These are phyloP conservation scores for Fusarium stilboides DNA, from an alignment of 2,329 filamentous ascomycete species.

Conservation along the genomic window DNA sequence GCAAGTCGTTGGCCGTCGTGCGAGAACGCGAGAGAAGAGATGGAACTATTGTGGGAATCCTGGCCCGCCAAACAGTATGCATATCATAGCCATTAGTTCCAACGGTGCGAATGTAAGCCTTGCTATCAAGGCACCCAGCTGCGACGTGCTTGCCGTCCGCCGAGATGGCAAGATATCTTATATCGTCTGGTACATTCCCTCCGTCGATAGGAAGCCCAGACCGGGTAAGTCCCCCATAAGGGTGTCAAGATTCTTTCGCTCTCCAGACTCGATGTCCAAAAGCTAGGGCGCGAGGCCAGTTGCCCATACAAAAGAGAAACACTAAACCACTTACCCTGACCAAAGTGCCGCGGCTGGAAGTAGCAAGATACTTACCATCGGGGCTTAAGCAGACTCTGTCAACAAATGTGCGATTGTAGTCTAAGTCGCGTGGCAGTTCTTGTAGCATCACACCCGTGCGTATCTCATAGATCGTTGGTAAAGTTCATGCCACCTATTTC, in stretches of 20 bases:
- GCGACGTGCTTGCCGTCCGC: too few species aligned
- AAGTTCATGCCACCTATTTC: background rate
- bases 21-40: background rate
- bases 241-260: too few species aligned
- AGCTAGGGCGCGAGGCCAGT: background rate
- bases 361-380: background rate
- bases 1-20: background rate
- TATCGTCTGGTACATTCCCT: too few species aligned
- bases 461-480: background rate
- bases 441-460: background rate
- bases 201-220: too few species aligned
- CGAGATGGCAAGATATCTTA: too few species aligned
- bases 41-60: background rate
- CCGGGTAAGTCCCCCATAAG: too few species aligned
- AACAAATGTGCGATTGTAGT: accelerated
- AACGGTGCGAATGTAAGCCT: too few species aligned
- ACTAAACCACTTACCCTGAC: background rate
- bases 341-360: background rate
- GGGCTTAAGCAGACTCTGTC: background rate
- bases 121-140: too few species aligned
- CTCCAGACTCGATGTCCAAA: background rate
- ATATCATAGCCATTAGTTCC: accelerated
- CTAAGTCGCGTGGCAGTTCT: background rate
- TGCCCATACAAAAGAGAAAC: too few species aligned
- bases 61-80: background rate